Evolutionary conservation across 805 yeast genomes (phyloP).

Genomic region (Lipomyces spencermartinsiae): DNA sequence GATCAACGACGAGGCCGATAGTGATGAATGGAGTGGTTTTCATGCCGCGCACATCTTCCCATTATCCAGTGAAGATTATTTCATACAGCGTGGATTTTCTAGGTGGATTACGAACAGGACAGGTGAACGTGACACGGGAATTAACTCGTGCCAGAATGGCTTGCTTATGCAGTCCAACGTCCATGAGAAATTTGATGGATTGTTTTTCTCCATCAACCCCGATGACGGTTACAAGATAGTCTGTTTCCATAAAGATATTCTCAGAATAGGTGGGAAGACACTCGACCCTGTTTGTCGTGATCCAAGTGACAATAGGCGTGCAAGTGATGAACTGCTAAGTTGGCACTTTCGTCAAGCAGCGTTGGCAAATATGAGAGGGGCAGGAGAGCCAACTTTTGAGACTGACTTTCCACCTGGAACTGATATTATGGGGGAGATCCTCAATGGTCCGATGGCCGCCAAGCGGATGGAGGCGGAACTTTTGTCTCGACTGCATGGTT

Average conservation of each 20-base stretch:
- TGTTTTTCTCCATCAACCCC: too few species aligned
- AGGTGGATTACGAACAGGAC: too few species aligned
- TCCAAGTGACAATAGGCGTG: not conserved
- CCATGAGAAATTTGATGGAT: not conserved
- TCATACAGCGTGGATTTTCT: not conserved
- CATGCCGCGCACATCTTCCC: not conserved
- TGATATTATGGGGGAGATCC: too few species aligned
- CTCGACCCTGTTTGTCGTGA: not conserved
- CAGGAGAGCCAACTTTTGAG: too few species aligned
- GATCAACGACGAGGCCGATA: not conserved
- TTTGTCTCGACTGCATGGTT: too few species aligned
- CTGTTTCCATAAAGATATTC: not conserved
- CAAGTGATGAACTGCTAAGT: not conserved
- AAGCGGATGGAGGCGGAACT: too few species aligned
- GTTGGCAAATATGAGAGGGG: too few species aligned
- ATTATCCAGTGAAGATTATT: not conserved
- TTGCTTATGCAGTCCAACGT: not conserved
- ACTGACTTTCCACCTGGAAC: too few species aligned
- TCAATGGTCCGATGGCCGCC: too few species aligned
- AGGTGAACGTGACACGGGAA: not conserved
- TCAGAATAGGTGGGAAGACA: not conserved
- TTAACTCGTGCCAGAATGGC: slow-evolving; percentile 2
- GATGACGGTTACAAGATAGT: not conserved
- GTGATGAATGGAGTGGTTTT: not conserved
- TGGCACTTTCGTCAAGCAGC: too few species aligned